Percentiles rank a stretch among this genome's conserved stretches.
phyloP scores from a whole-genome alignment of 441 rosid species.

The Sinapis alba region DNA sequence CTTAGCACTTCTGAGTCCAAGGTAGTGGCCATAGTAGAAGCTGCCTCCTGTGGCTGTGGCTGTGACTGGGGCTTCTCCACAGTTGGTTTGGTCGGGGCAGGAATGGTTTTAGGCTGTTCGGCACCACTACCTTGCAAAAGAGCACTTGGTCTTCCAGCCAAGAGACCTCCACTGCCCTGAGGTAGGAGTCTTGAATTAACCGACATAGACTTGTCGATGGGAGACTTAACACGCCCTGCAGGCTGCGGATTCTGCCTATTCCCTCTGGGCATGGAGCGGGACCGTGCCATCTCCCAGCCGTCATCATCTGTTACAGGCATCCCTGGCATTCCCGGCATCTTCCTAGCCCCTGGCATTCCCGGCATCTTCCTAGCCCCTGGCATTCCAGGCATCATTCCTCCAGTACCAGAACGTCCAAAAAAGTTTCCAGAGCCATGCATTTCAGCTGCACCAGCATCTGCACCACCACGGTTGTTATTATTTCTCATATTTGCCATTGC shows the following conservation, averaged over 20 bases:
- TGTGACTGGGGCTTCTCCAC: slow-evolving; percentile 34
- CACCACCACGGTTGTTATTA: slow-evolving; percentile 52
- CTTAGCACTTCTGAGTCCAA: slow-evolving; percentile 52
- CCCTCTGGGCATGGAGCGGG: slow-evolving; percentile 59
- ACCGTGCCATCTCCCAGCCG: slow-evolving; percentile 62
- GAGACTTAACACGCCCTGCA: slow-evolving; percentile 44
- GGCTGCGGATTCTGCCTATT: slow-evolving; percentile 41
- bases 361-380: slow-evolving; percentile 57
- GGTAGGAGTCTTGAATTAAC: slow-evolving; percentile 67
- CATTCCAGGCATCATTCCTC: slow-evolving; percentile 78
- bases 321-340: slow-evolving; percentile 71
- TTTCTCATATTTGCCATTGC: slow-evolving; percentile 80
- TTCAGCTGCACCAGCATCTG: slow-evolving; percentile 49
- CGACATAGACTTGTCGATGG: slow-evolving; percentile 55
- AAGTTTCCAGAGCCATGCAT: slow-evolving; percentile 49
- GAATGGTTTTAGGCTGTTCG: slow-evolving; percentile 46
- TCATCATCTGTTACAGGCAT: slow-evolving; percentile 52
- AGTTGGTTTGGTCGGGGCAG: slow-evolving; percentile 55
- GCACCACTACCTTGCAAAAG: slow-evolving; percentile 50
- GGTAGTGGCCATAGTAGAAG: slow-evolving; percentile 43
- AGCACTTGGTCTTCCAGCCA: slow-evolving; percentile 69
- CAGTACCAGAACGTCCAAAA: slow-evolving; percentile 55
- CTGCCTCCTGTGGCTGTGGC: slow-evolving; percentile 28
- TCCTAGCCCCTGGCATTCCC: neutral
- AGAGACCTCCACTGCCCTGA: slow-evolving; percentile 70